Conservation (phyloP, 1,284 basidiomycete species). For the Cryptococcus floricola region DNA sequence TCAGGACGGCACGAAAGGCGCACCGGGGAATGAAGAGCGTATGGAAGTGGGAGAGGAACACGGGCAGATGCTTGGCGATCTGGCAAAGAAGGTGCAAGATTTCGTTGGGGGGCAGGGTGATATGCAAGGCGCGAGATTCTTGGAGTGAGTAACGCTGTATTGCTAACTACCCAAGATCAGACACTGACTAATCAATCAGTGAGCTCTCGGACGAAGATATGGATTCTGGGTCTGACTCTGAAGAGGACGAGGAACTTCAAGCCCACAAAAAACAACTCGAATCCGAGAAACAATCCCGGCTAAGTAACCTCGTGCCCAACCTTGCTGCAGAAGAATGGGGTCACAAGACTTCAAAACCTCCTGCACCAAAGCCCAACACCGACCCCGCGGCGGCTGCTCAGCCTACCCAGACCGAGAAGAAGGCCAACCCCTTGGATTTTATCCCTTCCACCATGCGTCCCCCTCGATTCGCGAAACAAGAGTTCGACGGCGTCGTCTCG, state of each 20-base stretch:
- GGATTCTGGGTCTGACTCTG: slow-evolving; percentile 40
- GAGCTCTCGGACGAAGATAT: slow-evolving; percentile 52
- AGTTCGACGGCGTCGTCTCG: slow-evolving; percentile 74
- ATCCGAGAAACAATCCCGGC: slow-evolving; percentile 35
- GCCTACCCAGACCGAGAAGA: not conserved
- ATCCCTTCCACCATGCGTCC: slow-evolving; percentile 54
- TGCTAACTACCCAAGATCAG: slow-evolving; percentile 3
- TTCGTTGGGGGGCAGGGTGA: slow-evolving; percentile 86
- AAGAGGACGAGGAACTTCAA: slow-evolving; percentile 28
- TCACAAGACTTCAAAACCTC: slow-evolving; percentile 17
- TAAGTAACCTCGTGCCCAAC: slow-evolving; percentile 47
- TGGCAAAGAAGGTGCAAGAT: slow-evolving; percentile 76
- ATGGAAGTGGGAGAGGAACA: slow-evolving; percentile 57
- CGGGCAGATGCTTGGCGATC: slow-evolving; percentile 63
- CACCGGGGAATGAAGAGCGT: slow-evolving; percentile 42
- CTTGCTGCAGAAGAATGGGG: slow-evolving; percentile 51
- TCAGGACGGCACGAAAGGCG: slow-evolving; percentile 2
- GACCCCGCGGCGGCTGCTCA: not conserved
- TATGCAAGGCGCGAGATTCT: slow-evolving; percentile 77
- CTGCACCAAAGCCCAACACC: not conserved
- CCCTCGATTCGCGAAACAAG: slow-evolving; percentile 72
- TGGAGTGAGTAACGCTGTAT: slow-evolving; percentile 62
- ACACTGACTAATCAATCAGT: slow-evolving; percentile 12
- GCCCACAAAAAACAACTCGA: slow-evolving; percentile 29
- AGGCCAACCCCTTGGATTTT: slow-evolving; percentile 9